Evolutionary conservation across 805 yeast species (phyloP).

Genomic region (Kazachstania africana): DNA sequence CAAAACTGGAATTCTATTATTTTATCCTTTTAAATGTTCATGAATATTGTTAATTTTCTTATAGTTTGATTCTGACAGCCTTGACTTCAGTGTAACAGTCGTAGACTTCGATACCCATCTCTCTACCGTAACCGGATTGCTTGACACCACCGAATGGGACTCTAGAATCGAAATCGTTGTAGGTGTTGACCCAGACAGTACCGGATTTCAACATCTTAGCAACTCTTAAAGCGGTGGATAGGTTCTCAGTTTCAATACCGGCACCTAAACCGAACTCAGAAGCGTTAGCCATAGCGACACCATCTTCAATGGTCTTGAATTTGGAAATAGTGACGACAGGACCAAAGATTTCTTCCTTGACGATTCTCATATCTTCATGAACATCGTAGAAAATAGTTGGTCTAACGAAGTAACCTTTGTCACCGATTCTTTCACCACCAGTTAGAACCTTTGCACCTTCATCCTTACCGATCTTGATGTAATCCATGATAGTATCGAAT

Average conservation of each 20-base stretch:
- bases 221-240: slow-evolving; percentile 51
- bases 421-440: slow-evolving; percentile 58
- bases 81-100: slow-evolving; percentile 67
- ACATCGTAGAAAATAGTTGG: slow-evolving; percentile 71
- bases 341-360: slow-evolving; percentile 68
- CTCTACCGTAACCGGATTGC: slow-evolving; percentile 77
- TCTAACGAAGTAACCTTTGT: slow-evolving; percentile 58
- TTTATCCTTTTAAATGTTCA: too few species aligned
- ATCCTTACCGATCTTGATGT: slow-evolving; percentile 52
- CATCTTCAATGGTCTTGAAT: slow-evolving; percentile 59
- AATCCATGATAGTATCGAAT: slow-evolving; percentile 55
- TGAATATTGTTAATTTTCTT: too few species aligned
- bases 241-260: slow-evolving; percentile 58
- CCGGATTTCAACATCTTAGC: slow-evolving; percentile 60
- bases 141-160: slow-evolving; percentile 79
- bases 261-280: slow-evolving; percentile 73
- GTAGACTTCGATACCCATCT: slow-evolving; percentile 71
- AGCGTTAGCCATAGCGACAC: slow-evolving; percentile 52
- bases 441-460: slow-evolving; percentile 58
- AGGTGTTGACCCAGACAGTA: slow-evolving; percentile 72
- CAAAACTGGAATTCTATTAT: too few species aligned
- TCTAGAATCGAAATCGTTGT: slow-evolving; percentile 61
- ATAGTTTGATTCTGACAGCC: slow-evolving; percentile 52
- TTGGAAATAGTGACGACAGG: slow-evolving; percentile 65
- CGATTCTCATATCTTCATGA: slow-evolving; percentile 47